Base-by-base conservation (phyloP, 192 early-diverging fungal genomes). In the Umbelopsis ramanniana region DNA sequence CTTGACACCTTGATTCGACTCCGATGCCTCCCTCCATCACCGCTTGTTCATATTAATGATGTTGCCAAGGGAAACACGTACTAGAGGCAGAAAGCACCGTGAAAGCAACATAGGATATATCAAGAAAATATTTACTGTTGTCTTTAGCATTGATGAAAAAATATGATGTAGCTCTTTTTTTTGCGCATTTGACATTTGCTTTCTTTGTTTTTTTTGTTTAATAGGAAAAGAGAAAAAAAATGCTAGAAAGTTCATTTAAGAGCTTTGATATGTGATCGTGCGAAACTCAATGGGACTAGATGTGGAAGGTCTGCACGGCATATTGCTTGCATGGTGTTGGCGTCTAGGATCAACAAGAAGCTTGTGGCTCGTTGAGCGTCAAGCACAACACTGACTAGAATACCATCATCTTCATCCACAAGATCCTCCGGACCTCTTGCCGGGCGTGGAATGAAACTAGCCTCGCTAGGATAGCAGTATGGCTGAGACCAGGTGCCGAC, bases 381-480 rank as follows among this genome's bases (percentile, higher is more conserved):
- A 52, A 92, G 89, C 10, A 95, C 90, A 43, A 94, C 81, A 45
- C 89, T 89, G 45, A 96, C 67, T 23, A 96, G 40, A 43, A 89
- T 90, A 21, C 94, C 94, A 37, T 89, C 87, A 74, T 93, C 94
- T 23, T 81, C 78, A 46, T 66, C 73, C 10, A 72, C 76, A 48
- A 85, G 74, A 22, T 70, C 76, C 3, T 70, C 52, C 17, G 37
- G 40, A 26, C 45, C 66, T 14, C 26, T 40, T 29, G 33, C n/a
- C 14, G 72, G 60, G 21, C 71, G 82, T 47, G 92, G 89, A 29
- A 96, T 88, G 84, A 94, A 96, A 19, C 91, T 73, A 1, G 94
- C 88, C 79, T 96, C 92, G 10, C 90, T 90, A 33, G 94, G 92
- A 69, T 87, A 93, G 76, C 90, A 91, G 74, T 91, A 81, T 53